Base-by-base conservation (phyloP, 1,284 basidiomycete species). In the Heterobasidion occidentale region DNA sequence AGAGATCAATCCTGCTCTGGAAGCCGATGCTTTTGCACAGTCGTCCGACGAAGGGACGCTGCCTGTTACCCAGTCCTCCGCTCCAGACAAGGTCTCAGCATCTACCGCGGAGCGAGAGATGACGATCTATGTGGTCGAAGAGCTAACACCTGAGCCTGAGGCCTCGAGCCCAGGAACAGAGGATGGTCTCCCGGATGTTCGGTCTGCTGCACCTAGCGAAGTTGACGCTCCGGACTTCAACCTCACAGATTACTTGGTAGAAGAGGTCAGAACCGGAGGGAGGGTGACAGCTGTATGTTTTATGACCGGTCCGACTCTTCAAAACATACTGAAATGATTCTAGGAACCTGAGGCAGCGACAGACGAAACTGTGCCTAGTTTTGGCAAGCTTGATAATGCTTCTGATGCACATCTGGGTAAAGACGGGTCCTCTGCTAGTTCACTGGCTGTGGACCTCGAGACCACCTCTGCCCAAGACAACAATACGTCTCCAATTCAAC, bases 231-330 rank as follows among this genome's bases (percentile, higher is more conserved):
- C 46, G 6, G 17, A 48, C 44, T 4, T 55, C 20, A 42, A 12
- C 34, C 44, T 51, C 42, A 45, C 15, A 9, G 62, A 64, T 9
- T 67, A 66, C 52, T 46, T 60, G 8, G 66, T 71, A 6, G 69
- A 70, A 44, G 69, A 70, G 46, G 61, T 54, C 2, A 46, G 47
- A 17, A 65, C 64, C 1, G 67, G 68, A 33, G 68, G 61, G 4
- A 57, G 61, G 20, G 61, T 53, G 7, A 67, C 63, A 2, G 64
- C 60, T 61, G 69, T 70, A 57, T 46, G 67, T 55, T 15, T n/a
- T 14, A 17, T 38, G 12, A 36, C 17, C 46, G 15, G 33, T 33
- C 20, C 38, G 8, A 36, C 8, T 27, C 17, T 35, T 42, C 14
- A 12, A 19, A 15, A 15, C 12, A 2, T 35, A 45, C 56, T 46